Conservation (phyloP, 2,329 filamentous ascomycete genomes). For the Blastomyces parvus region DNA sequence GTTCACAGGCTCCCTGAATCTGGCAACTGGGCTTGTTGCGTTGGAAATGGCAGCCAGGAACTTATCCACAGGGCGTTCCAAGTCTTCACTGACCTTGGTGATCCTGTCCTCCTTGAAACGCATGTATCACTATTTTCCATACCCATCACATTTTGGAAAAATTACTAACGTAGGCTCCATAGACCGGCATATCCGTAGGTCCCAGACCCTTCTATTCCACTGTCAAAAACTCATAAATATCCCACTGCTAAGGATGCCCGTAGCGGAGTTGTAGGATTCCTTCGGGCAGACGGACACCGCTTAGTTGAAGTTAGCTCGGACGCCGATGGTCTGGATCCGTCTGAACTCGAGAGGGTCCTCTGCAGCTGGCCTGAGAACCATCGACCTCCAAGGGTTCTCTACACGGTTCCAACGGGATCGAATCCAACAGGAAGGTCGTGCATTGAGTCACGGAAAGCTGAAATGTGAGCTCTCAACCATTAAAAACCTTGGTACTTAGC, state of each 20-base stretch:
- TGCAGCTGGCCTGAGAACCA: background rate
- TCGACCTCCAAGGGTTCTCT: background rate
- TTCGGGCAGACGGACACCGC: background rate
- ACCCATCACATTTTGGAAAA: background rate
- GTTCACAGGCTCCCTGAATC: background rate
- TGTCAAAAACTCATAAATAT: background rate
- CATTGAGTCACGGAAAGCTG: background rate
- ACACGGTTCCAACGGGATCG: background rate
- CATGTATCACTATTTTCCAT: background rate
- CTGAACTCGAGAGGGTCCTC: background rate
- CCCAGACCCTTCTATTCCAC: background rate
- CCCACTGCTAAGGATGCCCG: background rate
- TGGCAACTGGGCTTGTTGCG: constrained; percentile 4
- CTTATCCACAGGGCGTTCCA: constrained; percentile 8
- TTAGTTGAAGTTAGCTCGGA: background rate
- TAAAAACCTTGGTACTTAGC: background rate
- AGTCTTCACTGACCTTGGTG: constrained; percentile 6
- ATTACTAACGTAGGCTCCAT: background rate
- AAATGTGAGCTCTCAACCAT: background rate
- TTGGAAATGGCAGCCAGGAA: constrained; percentile 8
- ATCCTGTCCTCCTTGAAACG: constrained; percentile 6
- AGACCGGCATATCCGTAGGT: background rate
- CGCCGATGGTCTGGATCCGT: background rate
- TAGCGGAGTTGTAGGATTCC: background rate
- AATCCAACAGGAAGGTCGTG: background rate